Evolutionary conservation across 345 rosid genomes (phyloP).

Genomic region (Luvunga scandens): DNA sequence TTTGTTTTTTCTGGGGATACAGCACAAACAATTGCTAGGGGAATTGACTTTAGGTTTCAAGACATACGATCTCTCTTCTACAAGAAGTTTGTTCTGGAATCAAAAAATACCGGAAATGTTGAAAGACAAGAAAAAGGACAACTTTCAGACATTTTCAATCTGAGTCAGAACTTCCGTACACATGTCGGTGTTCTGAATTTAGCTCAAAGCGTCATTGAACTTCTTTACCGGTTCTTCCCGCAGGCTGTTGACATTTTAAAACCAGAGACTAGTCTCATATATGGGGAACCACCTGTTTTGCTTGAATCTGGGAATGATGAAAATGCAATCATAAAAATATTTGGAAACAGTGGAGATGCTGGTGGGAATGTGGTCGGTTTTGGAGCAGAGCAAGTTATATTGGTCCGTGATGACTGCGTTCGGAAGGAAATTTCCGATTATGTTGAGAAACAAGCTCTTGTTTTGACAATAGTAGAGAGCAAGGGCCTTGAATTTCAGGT

Average conservation of each 20-base stretch:
- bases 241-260: conserved; percentile 32
- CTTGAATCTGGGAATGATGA: conserved; percentile 33
- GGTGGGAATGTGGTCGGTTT: conserved; percentile 32
- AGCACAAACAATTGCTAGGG: conserved; percentile 33
- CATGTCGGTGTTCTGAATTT: conserved; percentile 48
- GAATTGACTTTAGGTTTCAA: conserved; percentile 51
- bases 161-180: conserved; percentile 55
- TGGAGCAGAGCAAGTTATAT: conserved; percentile 53
- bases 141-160: conserved; percentile 27
- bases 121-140: conserved; percentile 33
- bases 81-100: conserved; percentile 35
- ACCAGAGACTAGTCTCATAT: conserved; percentile 39
- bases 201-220: conserved; percentile 52
- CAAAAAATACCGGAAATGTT: neutral
- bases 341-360: conserved; percentile 25
- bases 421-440: conserved; percentile 24
- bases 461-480: conserved; percentile 43
- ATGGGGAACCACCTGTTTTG: conserved; percentile 50
- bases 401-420: conserved; percentile 42
- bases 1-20: conserved; percentile 50
- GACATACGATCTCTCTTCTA: conserved; percentile 49
- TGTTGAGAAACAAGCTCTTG: conserved; percentile 53
- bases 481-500: conserved; percentile 60
- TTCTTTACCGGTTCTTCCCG: conserved; percentile 44
- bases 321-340: conserved; percentile 40